Evolutionary conservation across 164 flowering plant species (phyloP).

Genomic region (Kingdonia uniflora): DNA sequence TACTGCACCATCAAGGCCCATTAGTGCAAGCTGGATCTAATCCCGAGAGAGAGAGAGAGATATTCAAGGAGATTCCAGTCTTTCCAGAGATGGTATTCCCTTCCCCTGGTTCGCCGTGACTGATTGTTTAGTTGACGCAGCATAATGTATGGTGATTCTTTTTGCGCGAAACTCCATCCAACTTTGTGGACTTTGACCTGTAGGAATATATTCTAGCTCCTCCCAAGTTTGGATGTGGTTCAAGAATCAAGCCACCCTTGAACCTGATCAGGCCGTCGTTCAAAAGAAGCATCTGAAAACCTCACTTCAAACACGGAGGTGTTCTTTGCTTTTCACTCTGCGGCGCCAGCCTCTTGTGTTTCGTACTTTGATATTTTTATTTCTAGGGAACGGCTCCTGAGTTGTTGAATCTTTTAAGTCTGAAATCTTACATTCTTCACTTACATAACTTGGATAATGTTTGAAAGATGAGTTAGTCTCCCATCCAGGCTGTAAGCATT

Average conservation of each 20-base stretch:
- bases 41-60: neutral
- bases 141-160: neutral
- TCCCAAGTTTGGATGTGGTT: no score
- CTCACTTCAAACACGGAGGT: neutral
- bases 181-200: neutral
- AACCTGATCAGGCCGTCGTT: neutral
- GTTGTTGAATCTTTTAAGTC: neutral
- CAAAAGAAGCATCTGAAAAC: neutral
- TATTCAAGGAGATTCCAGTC: neutral
- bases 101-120: neutral
- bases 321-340: neutral
- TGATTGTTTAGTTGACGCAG: neutral
- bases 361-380: neutral
- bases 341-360: neutral
- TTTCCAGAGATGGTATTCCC: neutral
- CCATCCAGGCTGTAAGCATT: neutral
- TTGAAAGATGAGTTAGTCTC: neutral
- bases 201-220: neutral
- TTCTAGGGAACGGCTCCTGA: neutral
- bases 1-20: neutral
- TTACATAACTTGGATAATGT: neutral
- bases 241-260: neutral
- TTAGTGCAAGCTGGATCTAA: neutral
- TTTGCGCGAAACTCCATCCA: neutral
- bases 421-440: neutral